phyloP scores from a whole-genome alignment of 164 flowering plant genomes.

The Akebia trifoliata region DNA sequence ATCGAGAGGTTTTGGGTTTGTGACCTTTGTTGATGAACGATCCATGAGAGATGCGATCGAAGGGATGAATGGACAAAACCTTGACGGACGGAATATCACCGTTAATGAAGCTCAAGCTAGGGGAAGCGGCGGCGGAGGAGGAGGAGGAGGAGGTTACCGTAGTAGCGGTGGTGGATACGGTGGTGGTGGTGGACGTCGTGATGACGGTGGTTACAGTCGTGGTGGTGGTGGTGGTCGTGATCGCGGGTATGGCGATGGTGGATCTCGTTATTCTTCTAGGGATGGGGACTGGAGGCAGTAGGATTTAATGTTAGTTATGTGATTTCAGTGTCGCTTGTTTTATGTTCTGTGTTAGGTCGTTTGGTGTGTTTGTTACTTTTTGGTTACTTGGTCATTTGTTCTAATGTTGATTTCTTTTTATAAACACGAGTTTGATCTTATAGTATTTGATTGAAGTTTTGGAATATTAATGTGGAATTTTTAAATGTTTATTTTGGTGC shows the following conservation, averaged over 20 bases:
- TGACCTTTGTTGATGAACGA: constrained; percentile 38
- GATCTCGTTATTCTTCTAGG: constrained; percentile 18
- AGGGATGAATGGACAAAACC: constrained; percentile 46
- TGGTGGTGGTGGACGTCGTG: constrained; percentile 18
- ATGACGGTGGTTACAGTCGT: constrained; percentile 22
- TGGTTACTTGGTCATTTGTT: too few species aligned
- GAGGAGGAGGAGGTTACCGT: constrained; percentile 17
- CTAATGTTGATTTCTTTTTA: too few species aligned
- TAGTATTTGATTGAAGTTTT: too few species aligned
- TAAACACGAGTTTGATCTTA: too few species aligned
- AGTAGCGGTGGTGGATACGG: constrained; percentile 28
- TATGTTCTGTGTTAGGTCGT: too few species aligned
- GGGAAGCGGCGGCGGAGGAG: constrained; percentile 31
- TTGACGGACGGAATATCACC: constrained; percentile 45
- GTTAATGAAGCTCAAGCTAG: constrained; percentile 49
- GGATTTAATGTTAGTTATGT: too few species aligned
- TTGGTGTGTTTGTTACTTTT: too few species aligned
- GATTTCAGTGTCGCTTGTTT: too few species aligned
- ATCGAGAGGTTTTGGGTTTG: constrained; percentile 51
- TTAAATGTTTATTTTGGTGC: too few species aligned
- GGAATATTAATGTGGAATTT: too few species aligned
- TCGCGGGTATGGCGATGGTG: constrained; percentile 16
- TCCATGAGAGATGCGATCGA: constrained; percentile 44
- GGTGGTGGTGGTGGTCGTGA: constrained; percentile 18
- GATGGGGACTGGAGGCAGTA: constrained; percentile 19